Evolutionary conservation across 768 basidiomycete genomes (phyloP), one percentile per base, ranked within the genome.

Genomic region (Solioccasus polychromus): DNA sequence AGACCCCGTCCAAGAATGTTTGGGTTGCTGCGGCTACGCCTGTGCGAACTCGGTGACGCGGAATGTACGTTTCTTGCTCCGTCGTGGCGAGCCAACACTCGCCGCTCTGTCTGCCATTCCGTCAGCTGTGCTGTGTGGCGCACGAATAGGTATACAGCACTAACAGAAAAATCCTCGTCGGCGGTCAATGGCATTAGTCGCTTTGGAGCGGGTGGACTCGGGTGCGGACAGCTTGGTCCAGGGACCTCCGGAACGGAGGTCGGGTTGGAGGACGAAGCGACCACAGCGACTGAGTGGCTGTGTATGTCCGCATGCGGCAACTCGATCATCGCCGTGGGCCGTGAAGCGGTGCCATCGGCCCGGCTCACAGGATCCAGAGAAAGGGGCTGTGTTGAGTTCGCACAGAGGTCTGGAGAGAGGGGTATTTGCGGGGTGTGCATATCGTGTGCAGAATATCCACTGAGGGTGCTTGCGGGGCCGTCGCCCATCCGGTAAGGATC

Each of bases 221-320:
- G 54, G 1, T 23, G 17, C 7, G 22, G 39, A 28, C 36, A 48
- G 36, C 45, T 49, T 3, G 64, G 50, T 5, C 51, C 39, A 43
- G 51, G 17, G 23, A 19, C 12, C 18, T 50, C 39, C 41, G 51
- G 17, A 22, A 19, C 12, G 17, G 39, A 31, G 19, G 9, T 29
- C 30, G 52, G 48, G n/a, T 35, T 49, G 42, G 52, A 19, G 15
- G 34, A 20, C 2, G 49, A 37, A 28, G 28, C 36, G 11, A 32
- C 50, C 45, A 67, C 57, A 54, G 52, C 43, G 20, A 44, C 23
- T 15, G 45, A 23, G 48, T 52, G 59, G 64, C 62, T 62, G 48
- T 60, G 37, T 23, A 25, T 35, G 10, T 18, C 39, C 25, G 37
- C 25, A 38, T 42, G 35, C 35, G 39, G 26, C n/a, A 45, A 23